Base-by-base conservation (phyloP, 352 stramenopile genomes). In the Phytophthora kernoviae region DNA sequence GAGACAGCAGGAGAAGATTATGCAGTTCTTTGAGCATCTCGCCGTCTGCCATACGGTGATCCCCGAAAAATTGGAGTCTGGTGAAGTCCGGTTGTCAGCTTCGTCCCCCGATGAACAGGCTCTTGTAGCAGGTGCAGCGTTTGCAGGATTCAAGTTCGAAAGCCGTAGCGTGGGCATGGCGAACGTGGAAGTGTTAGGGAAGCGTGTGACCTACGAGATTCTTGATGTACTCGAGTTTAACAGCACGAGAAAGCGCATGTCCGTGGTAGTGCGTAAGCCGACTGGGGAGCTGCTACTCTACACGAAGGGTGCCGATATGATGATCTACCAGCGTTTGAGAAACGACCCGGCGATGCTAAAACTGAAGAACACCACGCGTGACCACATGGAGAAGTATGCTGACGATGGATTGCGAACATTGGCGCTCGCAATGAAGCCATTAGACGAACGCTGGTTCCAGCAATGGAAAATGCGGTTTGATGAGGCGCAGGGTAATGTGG, bases 281-380 rank as follows among this genome's bases (percentile, higher is more conserved):
- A 79, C 22, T 14, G 81, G 82, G 46, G 70, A 84, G 54, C 50
- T 91, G 20, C 48, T 87, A 9, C 54, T 96, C 21, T 93, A 90
- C 68, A 81, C 62, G 17, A 97, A 98, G 66, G 94, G 94, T n/a
- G 94, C 94, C 5, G 94, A 98, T 55, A 97, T 92, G 69, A 90
- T 97, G 63, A 96, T 98, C 34, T 93, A 97, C 53, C 81, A 90
- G 40, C 84, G 87, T 4, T 55, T 93, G 5, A 74, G 70, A 12
- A 54, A 83, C n/a, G 72, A 87, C 20, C 59, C 79, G 11, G 61
- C 74, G 1, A 87, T 78, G 57, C 51, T 78, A 21, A 64, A 63
- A 9, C 48, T 91, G 40, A 82, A 87, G 55, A 75, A 80, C 15
- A 67, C 79, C 44, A 91, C 84, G 17, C 71, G 70, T 11, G 80